These are phyloP conservation scores for Fusarium sacchari DNA, from an alignment of 2,329 filamentous ascomycete genomes.

Conservation along the genomic window DNA sequence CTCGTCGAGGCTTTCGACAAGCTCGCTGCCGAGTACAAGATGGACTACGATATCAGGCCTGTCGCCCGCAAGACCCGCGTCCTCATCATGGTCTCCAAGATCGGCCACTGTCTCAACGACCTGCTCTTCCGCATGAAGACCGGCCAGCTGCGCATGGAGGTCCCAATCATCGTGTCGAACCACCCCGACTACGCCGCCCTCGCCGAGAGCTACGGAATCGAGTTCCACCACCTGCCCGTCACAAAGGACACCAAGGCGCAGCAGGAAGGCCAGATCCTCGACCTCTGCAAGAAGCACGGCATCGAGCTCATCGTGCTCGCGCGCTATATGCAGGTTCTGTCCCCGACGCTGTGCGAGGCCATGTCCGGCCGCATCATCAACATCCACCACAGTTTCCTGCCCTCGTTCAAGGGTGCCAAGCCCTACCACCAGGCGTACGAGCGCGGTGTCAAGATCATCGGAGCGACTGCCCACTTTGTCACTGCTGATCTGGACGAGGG, in stretches of 20 bases:
- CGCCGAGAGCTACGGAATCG: constrained; percentile 77
- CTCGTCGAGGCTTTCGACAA: constrained; percentile 66
- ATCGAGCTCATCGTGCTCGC: constrained; percentile 85
- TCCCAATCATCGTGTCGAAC: constrained; percentile 84
- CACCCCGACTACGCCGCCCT: constrained; percentile 78
- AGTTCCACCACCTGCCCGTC: constrained; percentile 84
- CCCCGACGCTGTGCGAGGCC: constrained; percentile 75
- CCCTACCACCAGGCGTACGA: constrained; percentile 91
- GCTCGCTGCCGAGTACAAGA: constrained; percentile 71
- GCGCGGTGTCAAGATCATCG: constrained; percentile 88
- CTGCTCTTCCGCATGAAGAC: constrained; percentile 82
- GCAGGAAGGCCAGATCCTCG: constrained; percentile 77
- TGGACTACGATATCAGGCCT: constrained; percentile 77
- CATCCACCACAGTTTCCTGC: constrained; percentile 89
- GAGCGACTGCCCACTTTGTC: constrained; percentile 86
- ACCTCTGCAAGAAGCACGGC: constrained; percentile 73
- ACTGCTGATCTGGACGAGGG: constrained; percentile 87
- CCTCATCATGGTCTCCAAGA: constrained; percentile 91
- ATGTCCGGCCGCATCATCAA: constrained; percentile 93
- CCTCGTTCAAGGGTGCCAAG: constrained; percentile 87
- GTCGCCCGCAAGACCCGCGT: constrained; percentile 76
- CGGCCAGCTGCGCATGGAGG: constrained; percentile 77
- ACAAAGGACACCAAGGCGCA: constrained; percentile 79
- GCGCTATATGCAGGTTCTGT: constrained; percentile 89
- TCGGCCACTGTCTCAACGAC: constrained; percentile 86